phyloP scores from a whole-genome alignment of 108 stramenopile species.

The Cyclotella cryptica region DNA sequence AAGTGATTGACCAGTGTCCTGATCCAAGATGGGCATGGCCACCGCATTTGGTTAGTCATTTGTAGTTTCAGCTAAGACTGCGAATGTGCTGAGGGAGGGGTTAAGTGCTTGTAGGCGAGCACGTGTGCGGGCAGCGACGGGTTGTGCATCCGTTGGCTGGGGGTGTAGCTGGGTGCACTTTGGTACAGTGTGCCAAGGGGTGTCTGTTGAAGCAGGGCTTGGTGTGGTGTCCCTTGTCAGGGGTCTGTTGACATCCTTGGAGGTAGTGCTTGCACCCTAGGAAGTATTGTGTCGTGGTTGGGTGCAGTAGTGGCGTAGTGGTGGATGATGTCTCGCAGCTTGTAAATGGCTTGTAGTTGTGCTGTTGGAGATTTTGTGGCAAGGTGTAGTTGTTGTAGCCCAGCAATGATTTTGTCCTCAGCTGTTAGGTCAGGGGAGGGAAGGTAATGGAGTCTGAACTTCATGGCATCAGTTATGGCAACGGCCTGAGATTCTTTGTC shows the following conservation, averaged over 20 bases:
- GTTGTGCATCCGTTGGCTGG: too few species aligned
- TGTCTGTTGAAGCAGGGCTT: neutral
- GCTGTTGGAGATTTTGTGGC: neutral
- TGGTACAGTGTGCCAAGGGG: too few species aligned
- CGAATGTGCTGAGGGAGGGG: neutral
- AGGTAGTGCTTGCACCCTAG: neutral
- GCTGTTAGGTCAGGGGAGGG: neutral
- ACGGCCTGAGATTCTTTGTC: neutral
- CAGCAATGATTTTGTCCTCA: neutral
- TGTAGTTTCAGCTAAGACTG: too few species aligned
- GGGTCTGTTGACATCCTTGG: neutral
- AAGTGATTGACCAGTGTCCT: constrained; percentile 1
- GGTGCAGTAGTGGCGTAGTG: neutral
- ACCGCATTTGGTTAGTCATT: neutral
- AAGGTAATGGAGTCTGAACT: neutral
- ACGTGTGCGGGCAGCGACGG: too few species aligned
- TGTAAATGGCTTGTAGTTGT: constrained; percentile 1
- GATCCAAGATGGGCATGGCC: neutral
- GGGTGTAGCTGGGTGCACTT: too few species aligned
- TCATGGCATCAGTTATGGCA: neutral
- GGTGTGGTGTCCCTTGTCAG: neutral
- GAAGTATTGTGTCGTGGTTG: neutral
- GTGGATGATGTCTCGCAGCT: neutral
- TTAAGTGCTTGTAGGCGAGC: too few species aligned
- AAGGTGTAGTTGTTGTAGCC: neutral